Evolutionary conservation across 768 basidiomycete genomes (phyloP).

Genomic region (Tephrocybe rancida): DNA sequence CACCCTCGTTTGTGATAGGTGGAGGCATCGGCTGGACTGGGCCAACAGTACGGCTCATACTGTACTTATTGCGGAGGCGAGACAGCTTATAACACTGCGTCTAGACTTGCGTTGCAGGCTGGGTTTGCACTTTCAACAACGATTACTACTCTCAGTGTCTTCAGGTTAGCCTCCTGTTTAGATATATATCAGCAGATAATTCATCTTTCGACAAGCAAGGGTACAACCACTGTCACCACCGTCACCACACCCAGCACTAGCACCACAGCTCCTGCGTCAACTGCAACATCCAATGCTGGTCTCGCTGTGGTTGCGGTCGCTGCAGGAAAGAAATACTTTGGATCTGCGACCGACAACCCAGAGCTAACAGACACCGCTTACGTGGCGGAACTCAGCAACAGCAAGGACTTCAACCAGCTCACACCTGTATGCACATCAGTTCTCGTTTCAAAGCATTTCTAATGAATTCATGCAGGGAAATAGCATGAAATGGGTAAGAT

Average conservation of each 20-base stretch:
- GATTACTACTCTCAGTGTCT: slow-evolving; percentile 20
- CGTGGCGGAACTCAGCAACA: slow-evolving; percentile 38
- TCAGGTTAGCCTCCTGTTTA: not conserved
- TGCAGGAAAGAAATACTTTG: slow-evolving; percentile 52
- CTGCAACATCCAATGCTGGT: slow-evolving; percentile 11
- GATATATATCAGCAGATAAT: too few relatives aligned
- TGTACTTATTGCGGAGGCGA: not conserved
- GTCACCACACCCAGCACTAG: not conserved
- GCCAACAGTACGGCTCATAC: not conserved
- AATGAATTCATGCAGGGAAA: slow-evolving; percentile 30
- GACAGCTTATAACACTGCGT: not conserved
- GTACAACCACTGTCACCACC: slow-evolving; percentile 3
- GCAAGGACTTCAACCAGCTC: slow-evolving; percentile 43
- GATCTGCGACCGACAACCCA: slow-evolving; percentile 49
- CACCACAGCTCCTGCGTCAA: slow-evolving; percentile 16
- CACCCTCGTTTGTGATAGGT: not conserved
- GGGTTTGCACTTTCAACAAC: slow-evolving; percentile 38
- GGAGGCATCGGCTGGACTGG: not conserved
- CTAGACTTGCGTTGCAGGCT: slow-evolving; percentile 5
- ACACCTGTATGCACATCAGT: slow-evolving; percentile 35
- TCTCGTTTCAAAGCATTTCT: not conserved
- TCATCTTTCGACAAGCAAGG: not conserved
- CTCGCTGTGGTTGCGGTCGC: slow-evolving; percentile 50
- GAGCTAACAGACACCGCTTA: slow-evolving; percentile 47
- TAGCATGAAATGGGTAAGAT: slow-evolving; percentile 56